Evolutionary conservation across 495 filamentous ascomycete genomes (phyloP), one percentile per base, ranked within the genome.

Genomic region (Cetradonia linearis): DNA sequence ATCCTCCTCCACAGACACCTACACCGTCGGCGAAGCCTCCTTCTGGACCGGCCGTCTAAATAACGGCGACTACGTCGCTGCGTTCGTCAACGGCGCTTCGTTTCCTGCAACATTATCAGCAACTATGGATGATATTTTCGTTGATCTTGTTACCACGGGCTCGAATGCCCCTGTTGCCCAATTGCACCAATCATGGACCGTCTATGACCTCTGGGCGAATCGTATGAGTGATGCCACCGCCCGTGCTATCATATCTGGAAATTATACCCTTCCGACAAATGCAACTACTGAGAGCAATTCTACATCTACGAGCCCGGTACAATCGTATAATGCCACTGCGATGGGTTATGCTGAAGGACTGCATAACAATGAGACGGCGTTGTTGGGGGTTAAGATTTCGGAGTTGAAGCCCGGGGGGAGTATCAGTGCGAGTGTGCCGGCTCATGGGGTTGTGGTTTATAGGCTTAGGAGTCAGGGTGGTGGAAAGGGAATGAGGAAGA

Each of bases 181-280:
- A 60, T 27, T 62, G 14, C n/a, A 34, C 18, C 49, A 66, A 33
- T 65, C 62, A 44, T 83, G 80, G 79, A 77, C 79, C 61, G 70
- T 83, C 1, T 76, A 77, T 59, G 80, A 84, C 64, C 69, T 83
- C 1, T 84, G 81, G 81, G 79, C 72, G 20, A 73, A 75, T 42
- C 70, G 80, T 8, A 80, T 83, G 79, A 67, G 59, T 52, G 68
- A 76, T 31, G 70, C 48, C 5, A 73, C 72, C 36, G 79, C 77
- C 0, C 58, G 64, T 33, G 64, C 71, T 9, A 74, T 81, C 61
- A 72, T 81, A 23, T 61, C 68, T 27, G 71, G 68, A 0, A 71
- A 64, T 23, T 56, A 62, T 2, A 66, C 66, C n/a, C 33, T 57
- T 28, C 63, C 64, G 33, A 66, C 59, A 18, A 71, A 71, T 10